A percentile compares a stretch with the other conserved stretches of the same genome.
phyloP scores from a whole-genome alignment of 352 stramenopile genomes.

The Globisporangium lucens region DNA sequence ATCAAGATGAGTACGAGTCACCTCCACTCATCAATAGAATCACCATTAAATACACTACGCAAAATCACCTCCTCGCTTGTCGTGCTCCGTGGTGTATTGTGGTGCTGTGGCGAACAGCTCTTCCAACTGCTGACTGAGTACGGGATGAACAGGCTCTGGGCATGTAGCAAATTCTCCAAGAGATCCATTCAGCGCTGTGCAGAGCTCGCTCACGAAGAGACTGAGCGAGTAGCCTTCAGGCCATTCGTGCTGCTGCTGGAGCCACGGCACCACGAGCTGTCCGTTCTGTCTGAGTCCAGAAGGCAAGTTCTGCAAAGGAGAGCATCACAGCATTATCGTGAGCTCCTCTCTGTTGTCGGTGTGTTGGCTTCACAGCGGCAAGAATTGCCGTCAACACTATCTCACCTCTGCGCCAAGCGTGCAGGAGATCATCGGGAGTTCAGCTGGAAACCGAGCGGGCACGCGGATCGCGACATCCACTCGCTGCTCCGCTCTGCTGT shows the following conservation, averaged over 20 bases:
- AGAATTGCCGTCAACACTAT: not conserved
- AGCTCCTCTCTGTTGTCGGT: not conserved
- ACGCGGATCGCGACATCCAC: slow-evolving; percentile 49
- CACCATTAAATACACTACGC: not conserved
- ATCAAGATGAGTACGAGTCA: not conserved
- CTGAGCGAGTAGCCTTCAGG: slow-evolving; percentile 45
- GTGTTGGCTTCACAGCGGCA: no score
- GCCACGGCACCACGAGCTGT: slow-evolving; percentile 46
- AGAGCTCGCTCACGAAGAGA: slow-evolving; percentile 50
- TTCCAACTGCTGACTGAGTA: slow-evolving; percentile 11
- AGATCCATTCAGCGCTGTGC: slow-evolving; percentile 24
- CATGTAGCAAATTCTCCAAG: slow-evolving; percentile 4
- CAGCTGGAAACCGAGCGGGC: slow-evolving; percentile 33
- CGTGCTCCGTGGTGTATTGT: slow-evolving; percentile 20
- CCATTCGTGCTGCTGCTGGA: slow-evolving; percentile 44
- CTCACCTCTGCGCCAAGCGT: slow-evolving; percentile 43
- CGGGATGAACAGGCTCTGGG: slow-evolving; percentile 20
- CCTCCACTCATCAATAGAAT: not conserved
- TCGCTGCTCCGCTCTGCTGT: slow-evolving; percentile 27
- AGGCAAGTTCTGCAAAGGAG: slow-evolving; percentile 38
- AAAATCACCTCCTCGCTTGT: not conserved
- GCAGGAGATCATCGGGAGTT: slow-evolving; percentile 44
- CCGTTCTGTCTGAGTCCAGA: slow-evolving; percentile 29
- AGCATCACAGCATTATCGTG: not conserved
- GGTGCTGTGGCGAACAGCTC: slow-evolving; percentile 28